Evolutionary conservation across 306 rosid genomes (phyloP).

Genomic region (Casuarina equisetifolia): DNA sequence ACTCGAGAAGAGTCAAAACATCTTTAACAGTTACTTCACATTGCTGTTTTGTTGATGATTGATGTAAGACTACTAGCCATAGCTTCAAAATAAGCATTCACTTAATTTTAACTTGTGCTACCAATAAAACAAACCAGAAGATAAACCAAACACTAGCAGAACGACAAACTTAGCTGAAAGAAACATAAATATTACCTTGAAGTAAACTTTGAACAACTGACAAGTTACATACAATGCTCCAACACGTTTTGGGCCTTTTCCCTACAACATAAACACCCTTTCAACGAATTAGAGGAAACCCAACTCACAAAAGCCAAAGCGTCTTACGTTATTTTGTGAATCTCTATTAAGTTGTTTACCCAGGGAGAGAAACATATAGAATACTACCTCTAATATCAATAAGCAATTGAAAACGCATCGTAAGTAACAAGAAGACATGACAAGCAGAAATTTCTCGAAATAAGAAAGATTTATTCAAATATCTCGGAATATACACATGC

Average conservation of each 20-base stretch:
- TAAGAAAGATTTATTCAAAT: not conserved
- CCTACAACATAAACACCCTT: conserved; percentile 46
- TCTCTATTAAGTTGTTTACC: not conserved
- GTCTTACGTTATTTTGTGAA: not conserved
- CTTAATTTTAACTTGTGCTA: conserved; percentile 2
- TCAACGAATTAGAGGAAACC: conserved; percentile 21
- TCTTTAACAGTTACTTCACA: conserved; percentile 4
- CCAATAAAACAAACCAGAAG: conserved; percentile 13
- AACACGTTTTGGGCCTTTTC: conserved; percentile 94
- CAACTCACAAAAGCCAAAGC: not conserved
- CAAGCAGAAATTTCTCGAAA: not conserved
- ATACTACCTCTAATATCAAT: not conserved
- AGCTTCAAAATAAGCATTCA: no score
- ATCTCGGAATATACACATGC: not conserved
- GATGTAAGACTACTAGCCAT: not conserved
- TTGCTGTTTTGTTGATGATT: not conserved
- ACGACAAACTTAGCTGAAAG: conserved; percentile 13
- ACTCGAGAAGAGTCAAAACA: not conserved
- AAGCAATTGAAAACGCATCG: not conserved
- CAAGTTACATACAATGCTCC: conserved; percentile 94
- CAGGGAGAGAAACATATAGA: not conserved
- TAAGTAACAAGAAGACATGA: not conserved
- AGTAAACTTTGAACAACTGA: conserved; percentile 91
- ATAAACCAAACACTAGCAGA: conserved; percentile 2
- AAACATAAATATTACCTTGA: conserved; percentile 57